A percentile compares a stretch with the other conserved stretches of the same genome.
phyloP scores from a whole-genome alignment of 768 basidiomycete genomes.

The Russula emetica region DNA sequence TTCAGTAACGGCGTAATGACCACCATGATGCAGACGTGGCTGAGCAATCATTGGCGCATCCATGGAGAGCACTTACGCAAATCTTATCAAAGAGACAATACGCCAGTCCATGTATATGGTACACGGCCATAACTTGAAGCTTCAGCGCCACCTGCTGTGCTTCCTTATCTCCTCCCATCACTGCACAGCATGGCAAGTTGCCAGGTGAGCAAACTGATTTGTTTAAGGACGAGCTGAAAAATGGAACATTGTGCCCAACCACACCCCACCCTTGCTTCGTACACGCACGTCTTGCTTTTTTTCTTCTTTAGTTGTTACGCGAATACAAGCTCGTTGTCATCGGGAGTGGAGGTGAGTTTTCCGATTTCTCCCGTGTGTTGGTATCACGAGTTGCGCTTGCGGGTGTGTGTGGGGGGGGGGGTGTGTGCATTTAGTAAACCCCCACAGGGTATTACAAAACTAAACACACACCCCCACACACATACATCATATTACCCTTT shows the following conservation, averaged over 20 bases:
- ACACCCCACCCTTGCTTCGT: not conserved
- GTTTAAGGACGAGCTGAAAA: not conserved
- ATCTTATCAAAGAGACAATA: not conserved
- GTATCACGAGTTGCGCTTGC: not conserved
- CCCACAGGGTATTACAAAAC: not conserved
- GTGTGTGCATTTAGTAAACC: no score
- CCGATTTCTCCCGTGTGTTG: not conserved
- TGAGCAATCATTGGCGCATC: not conserved
- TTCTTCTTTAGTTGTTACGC: slow-evolving; percentile 63
- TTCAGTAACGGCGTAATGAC: slow-evolving; percentile 13
- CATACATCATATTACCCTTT: no score
- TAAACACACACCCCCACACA: no score
- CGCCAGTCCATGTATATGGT: no score
- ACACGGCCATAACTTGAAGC: no score
- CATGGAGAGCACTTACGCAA: slow-evolving; percentile 2
- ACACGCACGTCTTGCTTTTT: no score
- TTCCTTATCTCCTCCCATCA: not conserved
- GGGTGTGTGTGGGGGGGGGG: no score
- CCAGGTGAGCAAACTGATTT: slow-evolving; percentile 50
- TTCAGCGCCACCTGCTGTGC: not conserved
- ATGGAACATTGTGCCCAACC: not conserved
- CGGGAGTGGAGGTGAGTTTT: slow-evolving; percentile 87
- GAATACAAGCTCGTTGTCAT: slow-evolving; percentile 99
- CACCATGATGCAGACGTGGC: not conserved
- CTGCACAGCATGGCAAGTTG: slow-evolving; percentile 13